Base-by-base conservation (phyloP, 176 grass and related monocot genomes). In the Olyra latifolia region DNA sequence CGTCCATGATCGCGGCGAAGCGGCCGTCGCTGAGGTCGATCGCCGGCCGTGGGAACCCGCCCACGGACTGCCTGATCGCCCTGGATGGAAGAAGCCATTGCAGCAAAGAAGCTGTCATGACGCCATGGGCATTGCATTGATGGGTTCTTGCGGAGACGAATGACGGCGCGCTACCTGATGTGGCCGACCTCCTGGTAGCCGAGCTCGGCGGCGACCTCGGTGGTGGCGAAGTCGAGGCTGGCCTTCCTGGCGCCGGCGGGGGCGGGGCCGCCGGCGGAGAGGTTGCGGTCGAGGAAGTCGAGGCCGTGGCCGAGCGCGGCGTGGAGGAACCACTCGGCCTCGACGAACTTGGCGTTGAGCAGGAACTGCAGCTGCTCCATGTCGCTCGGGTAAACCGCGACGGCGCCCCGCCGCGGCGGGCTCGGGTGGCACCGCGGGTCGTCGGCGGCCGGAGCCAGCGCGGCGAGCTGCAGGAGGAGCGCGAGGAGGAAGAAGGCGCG, bases 171-270 rank as follows among this genome's bases (percentile, higher is more conserved):
- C n/a, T n/a, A n/a, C 87, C 84, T 77, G 13, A 97, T 48, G 76
- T 93, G 93, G 3, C 90, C 85, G 35, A 94, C 74, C 85, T 98
- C 92, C 79, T 95, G 90, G 86, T 91, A 99, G 0, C 96, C 96
- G 71, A 99, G 88, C 84, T 95, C 92, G 4, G 80, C 84, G 5
- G 94, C 86, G 42, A 99, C 77, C 59, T 79, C 64, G 8, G 74
- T 72, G 32, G 96, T 89, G 30, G 4, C 40, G 71, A 88, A 74
- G 76, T 95, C 88, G 20, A 98, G 96, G 27, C 1, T 41, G 7
- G 96, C 92, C 40, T 50, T 80, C 32, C 12, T 35, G 17, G 66
- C 84, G 2, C 95, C 95, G 16, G 67, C 3, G 0, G 92, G 88
- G 0, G 78, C 24, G 0, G 90, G 92, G 0, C 92, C 96, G 24